Conservation (phyloP, 202 grass and related monocot genomes). For the Miscanthus sacchariflorus region DNA sequence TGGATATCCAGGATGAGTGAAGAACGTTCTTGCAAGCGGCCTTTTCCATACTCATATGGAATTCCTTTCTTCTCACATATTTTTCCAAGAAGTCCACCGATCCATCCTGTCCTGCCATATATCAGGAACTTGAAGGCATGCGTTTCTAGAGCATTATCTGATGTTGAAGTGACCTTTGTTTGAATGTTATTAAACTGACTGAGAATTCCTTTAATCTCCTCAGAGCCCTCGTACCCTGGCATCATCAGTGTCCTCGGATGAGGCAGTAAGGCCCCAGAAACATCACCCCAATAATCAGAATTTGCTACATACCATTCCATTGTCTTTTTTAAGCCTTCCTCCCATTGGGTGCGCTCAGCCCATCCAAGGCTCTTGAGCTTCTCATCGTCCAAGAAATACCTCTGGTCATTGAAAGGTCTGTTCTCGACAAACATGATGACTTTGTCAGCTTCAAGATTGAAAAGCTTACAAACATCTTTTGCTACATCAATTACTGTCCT, state of each 20-base stretch:
- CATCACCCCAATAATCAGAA: slow-evolving; percentile 81
- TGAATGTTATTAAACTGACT: slow-evolving; percentile 55
- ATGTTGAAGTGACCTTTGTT: slow-evolving; percentile 45
- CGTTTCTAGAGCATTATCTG: slow-evolving; percentile 39
- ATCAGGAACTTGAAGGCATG: slow-evolving; percentile 71
- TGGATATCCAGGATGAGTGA: slow-evolving; percentile 67
- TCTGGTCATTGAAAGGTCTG: slow-evolving; percentile 82
- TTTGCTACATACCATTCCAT: slow-evolving; percentile 82
- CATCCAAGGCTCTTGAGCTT: slow-evolving; percentile 74
- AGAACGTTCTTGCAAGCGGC: slow-evolving; percentile 66
- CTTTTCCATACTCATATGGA: slow-evolving; percentile 76
- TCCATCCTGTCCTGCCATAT: slow-evolving; percentile 83
- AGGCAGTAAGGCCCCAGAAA: slow-evolving; percentile 77
- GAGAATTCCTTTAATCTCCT: slow-evolving; percentile 64
- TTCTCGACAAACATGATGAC: slow-evolving; percentile 79
- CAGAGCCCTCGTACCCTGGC: slow-evolving; percentile 65
- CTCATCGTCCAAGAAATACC: slow-evolving; percentile 81
- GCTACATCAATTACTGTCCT: slow-evolving; percentile 82
- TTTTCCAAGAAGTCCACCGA: slow-evolving; percentile 79
- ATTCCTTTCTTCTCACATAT: slow-evolving; percentile 80
- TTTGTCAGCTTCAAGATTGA: slow-evolving; percentile 65
- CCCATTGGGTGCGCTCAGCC: slow-evolving; percentile 72
- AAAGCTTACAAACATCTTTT: slow-evolving; percentile 80
- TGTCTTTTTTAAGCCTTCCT: slow-evolving; percentile 73
- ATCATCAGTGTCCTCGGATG: slow-evolving; percentile 80